phyloP scores from a whole-genome alignment of 345 rosid genomes.

The Erysimum cheiranthoides region DNA sequence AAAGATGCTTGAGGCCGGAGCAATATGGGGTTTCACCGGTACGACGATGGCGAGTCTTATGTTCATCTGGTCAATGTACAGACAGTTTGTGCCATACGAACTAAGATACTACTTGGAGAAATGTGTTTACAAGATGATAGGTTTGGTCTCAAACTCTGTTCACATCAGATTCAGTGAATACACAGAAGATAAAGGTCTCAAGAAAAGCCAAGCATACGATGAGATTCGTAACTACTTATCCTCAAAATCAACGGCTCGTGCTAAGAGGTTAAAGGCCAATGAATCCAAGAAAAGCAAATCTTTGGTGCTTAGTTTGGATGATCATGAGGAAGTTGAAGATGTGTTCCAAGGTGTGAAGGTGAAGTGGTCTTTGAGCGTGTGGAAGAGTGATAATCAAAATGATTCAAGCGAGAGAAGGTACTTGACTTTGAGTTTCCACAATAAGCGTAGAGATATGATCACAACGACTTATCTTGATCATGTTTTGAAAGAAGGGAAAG shows the following conservation, averaged over 20 bases:
- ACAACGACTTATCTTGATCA: constrained; percentile 10
- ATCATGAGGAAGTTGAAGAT: constrained; percentile 27
- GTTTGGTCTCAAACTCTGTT: constrained; percentile 41
- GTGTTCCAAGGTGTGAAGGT: constrained; percentile 25
- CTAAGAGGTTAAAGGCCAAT: constrained; percentile 11
- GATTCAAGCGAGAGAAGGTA: constrained; percentile 16
- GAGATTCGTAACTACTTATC: constrained; percentile 20
- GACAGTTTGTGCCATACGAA: constrained; percentile 50
- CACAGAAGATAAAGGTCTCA: constrained; percentile 47
- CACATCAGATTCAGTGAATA: constrained; percentile 59
- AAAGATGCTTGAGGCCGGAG: constrained; percentile 18
- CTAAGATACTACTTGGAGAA: constrained; percentile 40
- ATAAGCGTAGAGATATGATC: background rate
- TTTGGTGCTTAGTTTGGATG: constrained; percentile 29
- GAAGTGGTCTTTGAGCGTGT: constrained; percentile 12
- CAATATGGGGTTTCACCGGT: constrained; percentile 32
- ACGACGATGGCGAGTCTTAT: constrained; percentile 45
- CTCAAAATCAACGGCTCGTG: background rate
- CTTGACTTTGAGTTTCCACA: background rate
- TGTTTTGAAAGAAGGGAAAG: constrained; percentile 1
- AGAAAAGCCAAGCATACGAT: constrained; percentile 47
- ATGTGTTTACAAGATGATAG: constrained; percentile 46
- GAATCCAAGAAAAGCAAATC: constrained; percentile 11
- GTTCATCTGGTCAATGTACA: constrained; percentile 54
- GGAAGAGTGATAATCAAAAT: background rate